Evolutionary conservation across 441 rosid species (phyloP), one percentile per base, ranked within the genome.

Genomic region (Adansonia madagascariensis): DNA sequence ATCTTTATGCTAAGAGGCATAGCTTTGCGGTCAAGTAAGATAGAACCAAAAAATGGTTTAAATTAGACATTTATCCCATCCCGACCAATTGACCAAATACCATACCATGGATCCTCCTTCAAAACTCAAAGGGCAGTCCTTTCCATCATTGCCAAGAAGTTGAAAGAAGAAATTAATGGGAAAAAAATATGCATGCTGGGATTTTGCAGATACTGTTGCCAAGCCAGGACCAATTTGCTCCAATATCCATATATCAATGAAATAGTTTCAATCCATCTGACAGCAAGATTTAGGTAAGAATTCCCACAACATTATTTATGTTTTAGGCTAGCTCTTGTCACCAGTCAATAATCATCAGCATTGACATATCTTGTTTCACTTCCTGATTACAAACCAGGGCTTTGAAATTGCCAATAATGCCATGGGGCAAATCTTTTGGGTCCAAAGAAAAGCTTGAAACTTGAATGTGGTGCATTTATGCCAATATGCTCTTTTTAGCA

Each of bases 241-340:
- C 0, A 41, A 53, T 2, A 12, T 67, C 65, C 78, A 75, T 73
- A 22, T 12, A 6, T 20, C 24, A 46, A 35, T 65, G 80, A 59
- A 69, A 4, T 1, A 12, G 15, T 17, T 17, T 59, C 52, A 39
- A 31, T 31, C 20, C 56, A 10, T 20, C 10, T 20, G 12, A 43
- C 4, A 18, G 18, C 10, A 20, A 62, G 49, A 47, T 63, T 14
- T 52, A 27, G 47, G 12, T 27, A 4, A 61, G 59, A 55, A 56
- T n/a, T 5, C 6, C 24, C 61, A 17, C 11, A 18, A 18, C 8
- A 56, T 15, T 53, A n/a, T 18, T 53, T 8, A 6, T 15, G 31
- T 57, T 57, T 57, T 10, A 24, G 64, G 20, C 14, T 59, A 59
- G 14, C 64, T 60, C 24, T n/a, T 27, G 8, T n/a, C 12, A 6